Evolutionary conservation across 495 filamentous ascomycete genomes (phyloP), one percentile per base, ranked within the genome.

Genomic region (Melanomma pulvis-pyrius): DNA sequence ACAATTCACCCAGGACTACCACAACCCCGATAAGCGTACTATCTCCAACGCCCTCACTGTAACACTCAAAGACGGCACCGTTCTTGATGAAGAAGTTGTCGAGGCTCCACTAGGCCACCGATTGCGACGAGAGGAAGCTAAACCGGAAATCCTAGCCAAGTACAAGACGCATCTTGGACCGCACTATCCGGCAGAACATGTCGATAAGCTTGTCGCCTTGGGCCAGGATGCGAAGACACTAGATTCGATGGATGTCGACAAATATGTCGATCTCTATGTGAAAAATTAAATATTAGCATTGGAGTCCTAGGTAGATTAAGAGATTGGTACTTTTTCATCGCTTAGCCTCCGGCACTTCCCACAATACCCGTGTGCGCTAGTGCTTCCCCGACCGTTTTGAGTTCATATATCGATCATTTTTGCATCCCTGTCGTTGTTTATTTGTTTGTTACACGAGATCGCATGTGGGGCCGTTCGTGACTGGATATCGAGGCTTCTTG

Each of bases 41-140:
- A 98, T 98, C 78, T 89, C 92, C 75, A 98, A 98, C 79, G 94
- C 92, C 15, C 82, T 98, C 68, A 96, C 91, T 17, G 91, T 98
- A 49, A 92, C 87, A 71, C 83, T 98, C 50, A 92, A 96, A 73
- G 96, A 98, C 71, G 94, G 94, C 74, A 97, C 93, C n/a, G 83
- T 91, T 22, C 84, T 97, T 21, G 87, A 92, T 17, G 94, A 98
- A 79, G 86, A 93, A 39, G 88, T 90, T n/a, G 88, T 98, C 32
- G 92, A 98, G 81, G 94, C 96, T 36, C 94, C 94, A 36, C 84
- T 98, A 53, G 94, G 94, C 61, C 94, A 98, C 82, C 90, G 87
- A 67, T 83, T 96, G 70, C 85, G 94, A 63, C 87, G 94, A 72
- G 91, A 94, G 74, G 94, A 98, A 83, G 94, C 96, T 67, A 98